A percentile compares a stretch with the other conserved stretches of the same genome.
Conservation (phyloP, 345 rosid genomes). For the Euclidium syriacum region DNA sequence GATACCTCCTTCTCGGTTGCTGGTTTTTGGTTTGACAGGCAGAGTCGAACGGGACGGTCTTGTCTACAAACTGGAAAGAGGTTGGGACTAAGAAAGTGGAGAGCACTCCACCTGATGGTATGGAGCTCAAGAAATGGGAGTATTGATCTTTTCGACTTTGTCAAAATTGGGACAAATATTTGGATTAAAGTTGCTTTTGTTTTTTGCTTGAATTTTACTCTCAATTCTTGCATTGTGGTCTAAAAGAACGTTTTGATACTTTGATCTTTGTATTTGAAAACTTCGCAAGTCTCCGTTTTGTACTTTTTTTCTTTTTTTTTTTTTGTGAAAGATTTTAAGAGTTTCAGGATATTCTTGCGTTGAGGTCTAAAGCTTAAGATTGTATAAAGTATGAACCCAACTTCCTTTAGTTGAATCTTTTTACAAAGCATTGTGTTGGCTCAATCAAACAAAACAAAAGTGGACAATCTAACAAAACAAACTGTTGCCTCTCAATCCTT, state of each 20-base stretch:
- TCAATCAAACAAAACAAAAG: background rate
- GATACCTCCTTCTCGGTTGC: background rate
- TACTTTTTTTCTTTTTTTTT: background rate
- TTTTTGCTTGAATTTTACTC: background rate
- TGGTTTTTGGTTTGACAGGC: constrained; percentile 34
- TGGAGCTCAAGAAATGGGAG: constrained; percentile 85
- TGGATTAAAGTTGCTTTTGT: background rate
- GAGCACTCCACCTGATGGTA: constrained; percentile 71
- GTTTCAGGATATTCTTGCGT: background rate
- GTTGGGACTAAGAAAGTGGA: constrained; percentile 77
- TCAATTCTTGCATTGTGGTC: constrained; percentile 1
- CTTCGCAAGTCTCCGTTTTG: background rate
- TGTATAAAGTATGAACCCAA: background rate
- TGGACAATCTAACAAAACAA: background rate
- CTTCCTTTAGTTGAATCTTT: background rate
- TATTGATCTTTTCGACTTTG: constrained; percentile 18
- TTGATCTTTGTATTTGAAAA: background rate
- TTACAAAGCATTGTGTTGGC: constrained; percentile 1
- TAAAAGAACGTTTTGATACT: background rate
- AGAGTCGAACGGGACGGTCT: constrained; percentile 74
- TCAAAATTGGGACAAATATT: background rate
- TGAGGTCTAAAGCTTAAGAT: background rate
- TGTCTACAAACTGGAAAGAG: constrained; percentile 82
- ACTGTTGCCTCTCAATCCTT: background rate
- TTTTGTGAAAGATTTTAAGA: background rate